A percentile compares a stretch with the other conserved stretches of the same genome.
These are phyloP conservation scores for Trichosanthes cucumerina DNA, from an alignment of 306 rosid genomes.

Conservation along the genomic window DNA sequence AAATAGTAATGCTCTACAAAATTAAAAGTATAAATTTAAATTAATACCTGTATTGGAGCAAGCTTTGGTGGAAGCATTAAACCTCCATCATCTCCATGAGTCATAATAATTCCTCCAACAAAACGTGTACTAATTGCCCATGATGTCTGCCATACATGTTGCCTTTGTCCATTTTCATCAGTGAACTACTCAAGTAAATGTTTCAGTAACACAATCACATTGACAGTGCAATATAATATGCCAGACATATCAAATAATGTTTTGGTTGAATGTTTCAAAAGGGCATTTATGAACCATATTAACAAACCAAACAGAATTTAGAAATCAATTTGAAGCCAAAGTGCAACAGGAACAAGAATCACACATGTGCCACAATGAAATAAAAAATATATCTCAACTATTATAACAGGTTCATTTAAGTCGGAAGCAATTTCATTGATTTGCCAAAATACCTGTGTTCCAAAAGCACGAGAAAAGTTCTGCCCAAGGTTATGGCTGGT, in stretches of 20 bases:
- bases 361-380: not conserved
- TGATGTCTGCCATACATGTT: conserved; percentile 90
- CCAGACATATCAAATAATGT: not conserved
- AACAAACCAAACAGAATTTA: not conserved
- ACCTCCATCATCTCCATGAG: conserved; percentile 93
- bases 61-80: conserved; percentile 90
- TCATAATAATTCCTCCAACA: conserved; percentile 95
- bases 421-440: not conserved
- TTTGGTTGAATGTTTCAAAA: not conserved
- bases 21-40: not conserved
- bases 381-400: not conserved
- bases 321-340: not conserved
- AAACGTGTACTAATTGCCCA: conserved; percentile 99
- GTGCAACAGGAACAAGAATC: not conserved
- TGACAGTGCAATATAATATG: not conserved
- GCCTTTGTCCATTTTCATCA: conserved; percentile 79
- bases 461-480: conserved; percentile 89
- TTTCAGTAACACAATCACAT: conserved; percentile 15
- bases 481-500: conserved; percentile 99
- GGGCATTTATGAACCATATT: not conserved
- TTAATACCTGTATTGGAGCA: conserved; percentile 73
- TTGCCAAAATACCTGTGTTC: conserved; percentile 53
- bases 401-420: not conserved
- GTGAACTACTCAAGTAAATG: conserved; percentile 46
- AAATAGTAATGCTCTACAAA: not conserved